A percentile compares a stretch with the other conserved stretches of the same genome.
These are phyloP conservation scores for Coelastrella sp. DNA, from an alignment of 139 green algal genomes.

Conservation along the genomic window DNA sequence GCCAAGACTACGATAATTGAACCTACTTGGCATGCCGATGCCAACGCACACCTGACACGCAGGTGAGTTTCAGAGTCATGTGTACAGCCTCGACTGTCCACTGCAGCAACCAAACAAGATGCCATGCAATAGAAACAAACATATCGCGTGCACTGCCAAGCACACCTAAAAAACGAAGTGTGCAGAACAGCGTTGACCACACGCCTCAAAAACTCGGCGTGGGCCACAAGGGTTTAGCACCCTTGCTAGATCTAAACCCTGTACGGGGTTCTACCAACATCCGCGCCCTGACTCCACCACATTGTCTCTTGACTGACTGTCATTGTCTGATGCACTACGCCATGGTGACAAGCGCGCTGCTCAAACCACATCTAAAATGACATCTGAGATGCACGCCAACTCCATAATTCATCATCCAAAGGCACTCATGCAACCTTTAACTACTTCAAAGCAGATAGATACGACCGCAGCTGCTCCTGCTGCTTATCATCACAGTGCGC, in stretches of 20 bases:
- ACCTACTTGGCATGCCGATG: no score
- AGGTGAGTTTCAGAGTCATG: no score
- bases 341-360: neutral
- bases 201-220: slow-evolving; percentile 37
- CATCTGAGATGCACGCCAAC: no score
- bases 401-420: no score
- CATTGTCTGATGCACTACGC: neutral
- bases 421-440: neutral
- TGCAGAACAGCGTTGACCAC: neutral
- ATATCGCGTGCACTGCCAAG: neutral
- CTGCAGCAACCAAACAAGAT: neutral
- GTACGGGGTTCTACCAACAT: neutral
- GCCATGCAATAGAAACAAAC: neutral
- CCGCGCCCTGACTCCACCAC: no score
- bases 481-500: neutral
- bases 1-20: no score
- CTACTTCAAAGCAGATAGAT: slow-evolving; percentile 6
- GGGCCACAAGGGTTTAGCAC: neutral
- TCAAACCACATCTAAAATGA: no score
- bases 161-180: slow-evolving; percentile 39
- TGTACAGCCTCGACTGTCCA: neutral
- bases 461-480: slow-evolving; percentile 43
- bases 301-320: no score
- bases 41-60: no score
- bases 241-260: slow-evolving; percentile 17